Evolutionary conservation across 805 yeast genomes (phyloP), one percentile per base, ranked within the genome.

Genomic region (Teunomyces cretensis): DNA sequence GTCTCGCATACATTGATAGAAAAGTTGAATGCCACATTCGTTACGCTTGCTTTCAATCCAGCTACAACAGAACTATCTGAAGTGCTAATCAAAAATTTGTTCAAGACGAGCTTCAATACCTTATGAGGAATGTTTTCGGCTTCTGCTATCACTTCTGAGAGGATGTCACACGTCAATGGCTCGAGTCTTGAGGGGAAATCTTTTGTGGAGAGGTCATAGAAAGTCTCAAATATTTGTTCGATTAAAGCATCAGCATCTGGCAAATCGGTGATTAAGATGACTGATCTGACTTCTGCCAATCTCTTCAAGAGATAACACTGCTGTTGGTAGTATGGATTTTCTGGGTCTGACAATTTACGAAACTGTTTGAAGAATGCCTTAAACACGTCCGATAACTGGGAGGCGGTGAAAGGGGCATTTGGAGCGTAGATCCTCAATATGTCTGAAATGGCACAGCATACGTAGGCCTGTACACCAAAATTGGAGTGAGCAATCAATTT

Each of bases 371-470:
- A 74, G 55, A 89, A 80, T 6, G 87, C 70, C 51, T 75, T 78
- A 67, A 90, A 88, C 14, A 88, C 76, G 3, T 72, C 82, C 0
- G 81, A 69, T 31, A 90, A 69, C 52, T 85, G 83, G 1, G 68
- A 50, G 17, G 82, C 81, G 1, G 86, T 80, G 62, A 77, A 90
- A 3, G 97, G 97, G 6, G 96, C 96, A 59, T 90, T 88, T 0
- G 97, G 97, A 0, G 96, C 97, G 56, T 76, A 84, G 12, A 91
- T 62, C 46, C 96, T 72, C 33, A 90, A 64, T 8, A 91, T 70
- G 59, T 90, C 96, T 5, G 89, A 74, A 6, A 89, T 50, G 50
- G 94, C 83, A 56, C 95, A 84, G 6, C 94, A 82, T 1, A 77
- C 77, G 46, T 72, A 79, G 0, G 91, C 80, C 51, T 82, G 85